Base-by-base conservation (phyloP, 768 basidiomycete genomes). In the Leucosporidium yakuticum region DNA sequence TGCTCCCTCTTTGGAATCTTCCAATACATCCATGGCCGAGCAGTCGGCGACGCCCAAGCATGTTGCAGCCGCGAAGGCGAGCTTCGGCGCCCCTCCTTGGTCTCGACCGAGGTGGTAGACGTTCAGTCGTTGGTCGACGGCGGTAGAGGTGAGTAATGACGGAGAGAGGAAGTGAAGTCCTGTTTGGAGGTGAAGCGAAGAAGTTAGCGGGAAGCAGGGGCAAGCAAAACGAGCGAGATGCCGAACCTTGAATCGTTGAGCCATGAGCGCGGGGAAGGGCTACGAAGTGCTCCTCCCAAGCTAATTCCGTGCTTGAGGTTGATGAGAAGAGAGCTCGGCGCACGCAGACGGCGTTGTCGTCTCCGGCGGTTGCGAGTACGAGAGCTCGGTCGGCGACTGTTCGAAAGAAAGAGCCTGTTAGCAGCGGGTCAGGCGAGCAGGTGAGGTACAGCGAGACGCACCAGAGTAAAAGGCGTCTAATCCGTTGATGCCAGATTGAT, bases 321-420 rank as follows among this genome's bases (percentile, higher is more conserved):
- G 53, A 29, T 1, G 53, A 54, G 15, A n/a, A 17, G 53, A 25
- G 4, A 12, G 29, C 25, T 29, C 31, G 53, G 53, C 31, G 53
- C 15, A 54, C 27, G 12, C 15, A 25, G 31, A 54, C 53, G 53
- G 53, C 53, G 53, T 54, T 54, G 53, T 54, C 53, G 53, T 54
- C 53, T 19, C 53, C 53, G 4, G 53, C 53, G 1, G 53, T 54
- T 8, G 53, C 53, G 53, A 54, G 27, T 3, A 11, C 53, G 14
- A 54, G 27, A 15, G 27, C n/a, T n/a, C 27, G 27, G 11, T 54
- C 20, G 31, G 53, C 27, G 4, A 9, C 53, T 27, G 25, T 9
- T 15, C 31, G 4, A 8, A 5, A 29, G 12, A 15, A 14, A 4
- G 4, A 25, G 12, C 1, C 14, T 29, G 31, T 25, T 5, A 15